Evolutionary conservation across 2,329 filamentous ascomycete genomes (phyloP).

Genomic region (Xylariomycetidae sp.): DNA sequence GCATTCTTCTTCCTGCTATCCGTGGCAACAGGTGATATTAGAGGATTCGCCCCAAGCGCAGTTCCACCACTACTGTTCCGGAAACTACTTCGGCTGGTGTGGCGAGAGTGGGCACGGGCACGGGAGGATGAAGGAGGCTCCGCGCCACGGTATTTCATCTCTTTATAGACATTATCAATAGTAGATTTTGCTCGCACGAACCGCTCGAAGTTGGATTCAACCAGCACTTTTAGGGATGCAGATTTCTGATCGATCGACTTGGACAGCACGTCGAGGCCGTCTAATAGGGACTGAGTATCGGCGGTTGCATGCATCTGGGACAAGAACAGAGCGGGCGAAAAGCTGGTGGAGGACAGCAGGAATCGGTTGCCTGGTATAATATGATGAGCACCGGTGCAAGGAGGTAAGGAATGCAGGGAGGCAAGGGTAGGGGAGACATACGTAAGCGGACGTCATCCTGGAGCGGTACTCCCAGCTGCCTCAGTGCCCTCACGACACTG

Average conservation of each 20-base stretch:
- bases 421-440: conserved; percentile 37
- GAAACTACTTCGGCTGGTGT: conserved; percentile 63
- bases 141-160: conserved; percentile 77
- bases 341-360: conserved; percentile 89
- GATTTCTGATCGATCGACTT: conserved; percentile 97
- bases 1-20: conserved; percentile 80
- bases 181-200: conserved; percentile 97
- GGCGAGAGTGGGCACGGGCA: conserved; percentile 54
- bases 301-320: conserved; percentile 86
- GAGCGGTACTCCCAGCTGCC: conserved; percentile 70
- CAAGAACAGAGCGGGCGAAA: conserved; percentile 86
- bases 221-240: conserved; percentile 89
- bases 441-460: conserved; percentile 79
- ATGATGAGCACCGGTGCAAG: conserved; percentile 13
- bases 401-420: no score
- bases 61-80: conserved; percentile 44
- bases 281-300: conserved; percentile 74
- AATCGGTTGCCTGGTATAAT: conserved; percentile 71
- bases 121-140: conserved; percentile 43
- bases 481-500: conserved; percentile 78
- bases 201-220: conserved; percentile 96
- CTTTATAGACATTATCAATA: conserved; percentile 97
- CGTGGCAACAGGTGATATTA: conserved; percentile 31
- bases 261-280: conserved; percentile 80
- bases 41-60: conserved; percentile 34